These are phyloP conservation scores for Phyllosticta citrichinensis DNA, from an alignment of 2,329 filamentous ascomycete species.

Conservation along the genomic window DNA sequence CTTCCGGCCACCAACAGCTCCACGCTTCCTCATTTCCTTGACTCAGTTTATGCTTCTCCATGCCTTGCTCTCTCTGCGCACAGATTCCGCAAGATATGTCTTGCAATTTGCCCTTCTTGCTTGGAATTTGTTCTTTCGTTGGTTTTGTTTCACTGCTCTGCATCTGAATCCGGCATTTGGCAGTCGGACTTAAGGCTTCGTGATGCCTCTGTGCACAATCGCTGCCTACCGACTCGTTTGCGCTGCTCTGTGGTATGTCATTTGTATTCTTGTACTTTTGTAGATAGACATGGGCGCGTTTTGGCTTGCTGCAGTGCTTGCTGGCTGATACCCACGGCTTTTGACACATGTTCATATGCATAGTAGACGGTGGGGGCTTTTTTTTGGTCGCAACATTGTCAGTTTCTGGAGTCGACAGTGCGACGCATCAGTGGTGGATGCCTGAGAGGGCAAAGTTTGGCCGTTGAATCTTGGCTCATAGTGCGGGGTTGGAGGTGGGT, in stretches of 20 bases:
- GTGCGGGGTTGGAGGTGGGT: no score
- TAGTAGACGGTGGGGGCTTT: no score
- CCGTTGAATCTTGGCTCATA: no score
- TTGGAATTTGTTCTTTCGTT: neutral
- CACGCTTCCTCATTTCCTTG: neutral
- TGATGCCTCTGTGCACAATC: neutral
- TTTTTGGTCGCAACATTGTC: no score
- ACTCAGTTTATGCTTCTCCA: neutral
- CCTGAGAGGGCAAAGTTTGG: no score
- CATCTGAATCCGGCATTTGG: neutral
- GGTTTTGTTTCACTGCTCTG: neutral
- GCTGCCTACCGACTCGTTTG: neutral
- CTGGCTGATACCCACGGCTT: neutral
- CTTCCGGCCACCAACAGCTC: neutral
- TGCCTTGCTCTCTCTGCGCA: neutral
- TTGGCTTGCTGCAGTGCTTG: neutral
- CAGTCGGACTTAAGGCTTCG: neutral
- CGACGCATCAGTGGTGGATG: no score
- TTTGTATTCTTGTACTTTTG: neutral
- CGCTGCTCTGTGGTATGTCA: neutral
- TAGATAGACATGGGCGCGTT: neutral
- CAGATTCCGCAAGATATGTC: neutral
- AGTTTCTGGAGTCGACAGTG: no score
- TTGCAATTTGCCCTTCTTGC: neutral
- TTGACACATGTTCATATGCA: neutral